These are phyloP conservation scores for Fusarium marasasianum DNA, from an alignment of 2,329 filamentous ascomycete genomes.

Conservation along the genomic window DNA sequence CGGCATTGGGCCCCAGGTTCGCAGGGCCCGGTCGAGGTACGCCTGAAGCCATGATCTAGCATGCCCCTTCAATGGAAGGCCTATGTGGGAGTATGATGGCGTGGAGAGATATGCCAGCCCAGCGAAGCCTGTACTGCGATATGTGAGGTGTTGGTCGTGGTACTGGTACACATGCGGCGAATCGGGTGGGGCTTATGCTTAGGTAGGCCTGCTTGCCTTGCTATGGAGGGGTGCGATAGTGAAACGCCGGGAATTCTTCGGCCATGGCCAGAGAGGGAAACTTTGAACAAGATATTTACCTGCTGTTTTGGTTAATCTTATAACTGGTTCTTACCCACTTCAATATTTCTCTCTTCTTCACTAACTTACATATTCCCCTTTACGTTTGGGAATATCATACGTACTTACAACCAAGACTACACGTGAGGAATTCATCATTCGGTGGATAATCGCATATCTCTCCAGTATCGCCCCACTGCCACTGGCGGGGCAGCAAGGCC, in stretches of 20 bases:
- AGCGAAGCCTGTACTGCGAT: slow-evolving; percentile 34
- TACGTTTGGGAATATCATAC: not conserved
- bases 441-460: slow-evolving; percentile 45
- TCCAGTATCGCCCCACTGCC: slow-evolving; percentile 37
- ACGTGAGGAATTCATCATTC: slow-evolving; percentile 30
- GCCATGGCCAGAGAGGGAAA: slow-evolving; percentile 1
- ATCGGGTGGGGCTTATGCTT: slow-evolving; percentile 41
- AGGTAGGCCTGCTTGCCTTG: slow-evolving; percentile 17
- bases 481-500: slow-evolving; percentile 42
- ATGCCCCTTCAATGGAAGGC: slow-evolving; percentile 39
- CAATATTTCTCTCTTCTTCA: not conserved
- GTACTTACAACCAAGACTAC: not conserved
- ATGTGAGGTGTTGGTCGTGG: slow-evolving; percentile 24
- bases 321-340: not conserved
- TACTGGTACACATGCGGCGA: slow-evolving; percentile 36
- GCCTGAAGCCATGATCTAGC: slow-evolving; percentile 51
- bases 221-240: slow-evolving; percentile 43
- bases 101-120: slow-evolving; percentile 38
- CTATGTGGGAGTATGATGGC: slow-evolving; percentile 24
- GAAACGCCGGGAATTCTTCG: slow-evolving; percentile 46
- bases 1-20: slow-evolving; percentile 82
- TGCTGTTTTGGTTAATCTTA: not conserved
- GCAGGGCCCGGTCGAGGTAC: slow-evolving; percentile 93
- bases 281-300: not conserved
- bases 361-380: not conserved